phyloP scores from a whole-genome alignment of 805 yeast genomes.

The Lipomyces yamadae region DNA sequence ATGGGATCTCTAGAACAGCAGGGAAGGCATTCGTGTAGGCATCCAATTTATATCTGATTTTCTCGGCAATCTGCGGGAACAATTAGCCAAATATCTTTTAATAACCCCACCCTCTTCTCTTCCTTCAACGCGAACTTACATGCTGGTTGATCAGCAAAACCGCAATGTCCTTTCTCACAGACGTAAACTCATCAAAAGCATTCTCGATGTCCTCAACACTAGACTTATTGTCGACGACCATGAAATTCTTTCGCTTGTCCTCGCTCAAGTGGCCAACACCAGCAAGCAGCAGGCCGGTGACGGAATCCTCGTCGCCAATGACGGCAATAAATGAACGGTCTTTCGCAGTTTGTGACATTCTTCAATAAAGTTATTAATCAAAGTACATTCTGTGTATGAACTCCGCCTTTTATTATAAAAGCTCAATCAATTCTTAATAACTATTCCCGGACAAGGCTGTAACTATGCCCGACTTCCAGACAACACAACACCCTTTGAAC shows the following conservation, averaged over 20 bases:
- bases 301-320: constrained; percentile 96
- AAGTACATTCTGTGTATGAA: neutral
- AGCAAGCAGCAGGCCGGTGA: constrained; percentile 92
- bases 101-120: neutral
- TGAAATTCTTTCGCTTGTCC: constrained; percentile 73
- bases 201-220: constrained; percentile 72
- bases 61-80: constrained; percentile 67
- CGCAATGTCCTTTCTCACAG: constrained; percentile 84
- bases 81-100: neutral
- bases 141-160: constrained; percentile 92
- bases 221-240: constrained; percentile 80
- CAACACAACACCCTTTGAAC: neutral
- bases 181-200: constrained; percentile 76
- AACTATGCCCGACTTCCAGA: neutral
- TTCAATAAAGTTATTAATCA: neutral
- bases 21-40: constrained; percentile 90
- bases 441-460: neutral
- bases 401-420: neutral
- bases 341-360: constrained; percentile 40
- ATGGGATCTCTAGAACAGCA: constrained; percentile 94
- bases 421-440: neutral
- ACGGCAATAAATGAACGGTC: constrained; percentile 88
- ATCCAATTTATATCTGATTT: constrained; percentile 81
- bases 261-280: constrained; percentile 85
- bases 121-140: constrained; percentile 34